A percentile compares a stretch with the other conserved stretches of the same genome.
These are phyloP conservation scores for Rhizopogon rudus DNA, from an alignment of 768 basidiomycete species.

Conservation along the genomic window DNA sequence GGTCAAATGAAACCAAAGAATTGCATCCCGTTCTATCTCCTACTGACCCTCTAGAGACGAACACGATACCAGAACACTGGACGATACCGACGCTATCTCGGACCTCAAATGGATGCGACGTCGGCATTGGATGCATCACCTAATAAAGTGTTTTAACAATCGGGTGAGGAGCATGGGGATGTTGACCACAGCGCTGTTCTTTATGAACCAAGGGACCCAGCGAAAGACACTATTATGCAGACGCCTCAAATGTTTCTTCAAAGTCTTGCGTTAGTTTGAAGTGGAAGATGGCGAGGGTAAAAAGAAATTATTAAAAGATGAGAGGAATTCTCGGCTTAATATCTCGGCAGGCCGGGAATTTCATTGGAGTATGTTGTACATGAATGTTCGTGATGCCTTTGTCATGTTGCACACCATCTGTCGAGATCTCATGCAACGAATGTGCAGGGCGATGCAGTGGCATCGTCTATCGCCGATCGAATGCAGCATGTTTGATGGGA, in stretches of 20 bases:
- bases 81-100: conserved; percentile 37
- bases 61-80: neutral
- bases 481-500: neutral
- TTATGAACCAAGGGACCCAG: conserved; percentile 24
- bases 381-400: too few relatives aligned
- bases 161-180: conserved; percentile 45
- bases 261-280: conserved; percentile 76
- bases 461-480: too few relatives aligned
- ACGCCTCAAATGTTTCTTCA: conserved; percentile 87
- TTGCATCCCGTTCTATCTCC: conserved; percentile 5
- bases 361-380: too few relatives aligned
- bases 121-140: conserved; percentile 27
- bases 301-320: conserved; percentile 55
- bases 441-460: too few relatives aligned
- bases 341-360: too few relatives aligned
- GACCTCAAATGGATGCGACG: conserved; percentile 75
- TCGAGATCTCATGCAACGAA: too few relatives aligned
- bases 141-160: conserved; percentile 56
- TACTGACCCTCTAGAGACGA: neutral
- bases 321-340: conserved; percentile 49
- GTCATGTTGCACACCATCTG: too few relatives aligned
- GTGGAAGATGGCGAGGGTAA: conserved; percentile 37
- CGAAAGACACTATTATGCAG: conserved; percentile 51
- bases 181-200: conserved; percentile 3
- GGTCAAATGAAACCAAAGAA: conserved; percentile 36